These are phyloP conservation scores for Pelargonium australe DNA, from an alignment of 441 rosid species.

Conservation along the genomic window DNA sequence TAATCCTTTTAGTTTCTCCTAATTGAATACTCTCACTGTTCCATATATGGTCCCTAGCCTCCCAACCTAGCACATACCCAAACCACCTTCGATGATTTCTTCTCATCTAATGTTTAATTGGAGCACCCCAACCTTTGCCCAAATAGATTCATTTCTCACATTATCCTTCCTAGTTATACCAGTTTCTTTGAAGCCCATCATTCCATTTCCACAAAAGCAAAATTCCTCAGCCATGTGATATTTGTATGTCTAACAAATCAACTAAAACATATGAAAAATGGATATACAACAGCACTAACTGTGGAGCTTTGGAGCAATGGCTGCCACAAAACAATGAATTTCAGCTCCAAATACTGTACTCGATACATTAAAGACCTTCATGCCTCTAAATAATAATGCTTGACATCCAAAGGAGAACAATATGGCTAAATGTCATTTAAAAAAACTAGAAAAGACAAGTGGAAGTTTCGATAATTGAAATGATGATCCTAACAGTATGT, in stretches of 20 bases:
- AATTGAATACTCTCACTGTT: neutral
- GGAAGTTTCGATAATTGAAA: slow-evolving; percentile 20
- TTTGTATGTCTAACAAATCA: neutral
- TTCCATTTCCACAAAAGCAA: neutral
- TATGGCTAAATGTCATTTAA: neutral
- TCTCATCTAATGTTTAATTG: too few relatives aligned
- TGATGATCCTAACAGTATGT: slow-evolving; percentile 38
- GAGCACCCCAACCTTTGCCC: neutral
- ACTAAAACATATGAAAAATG: neutral
- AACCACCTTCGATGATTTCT: too few relatives aligned
- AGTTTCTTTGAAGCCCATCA: slow-evolving; percentile 1
- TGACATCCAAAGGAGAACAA: slow-evolving; percentile 5
- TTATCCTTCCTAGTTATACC: neutral
- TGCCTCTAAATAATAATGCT: slow-evolving; percentile 1
- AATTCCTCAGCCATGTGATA: neutral
- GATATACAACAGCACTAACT: neutral
- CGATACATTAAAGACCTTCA: neutral
- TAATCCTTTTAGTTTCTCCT: slow-evolving; percentile 2
- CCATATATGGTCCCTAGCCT: neutral
- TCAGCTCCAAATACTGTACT: neutral
- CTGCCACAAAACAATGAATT: neutral
- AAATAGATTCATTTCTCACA: neutral
- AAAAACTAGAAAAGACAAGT: slow-evolving; percentile 11
- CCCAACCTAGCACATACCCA: neutral
- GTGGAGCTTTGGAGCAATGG: neutral